Base-by-base conservation (phyloP, 2,329 filamentous ascomycete genomes). In the Alternaria infectoria region DNA sequence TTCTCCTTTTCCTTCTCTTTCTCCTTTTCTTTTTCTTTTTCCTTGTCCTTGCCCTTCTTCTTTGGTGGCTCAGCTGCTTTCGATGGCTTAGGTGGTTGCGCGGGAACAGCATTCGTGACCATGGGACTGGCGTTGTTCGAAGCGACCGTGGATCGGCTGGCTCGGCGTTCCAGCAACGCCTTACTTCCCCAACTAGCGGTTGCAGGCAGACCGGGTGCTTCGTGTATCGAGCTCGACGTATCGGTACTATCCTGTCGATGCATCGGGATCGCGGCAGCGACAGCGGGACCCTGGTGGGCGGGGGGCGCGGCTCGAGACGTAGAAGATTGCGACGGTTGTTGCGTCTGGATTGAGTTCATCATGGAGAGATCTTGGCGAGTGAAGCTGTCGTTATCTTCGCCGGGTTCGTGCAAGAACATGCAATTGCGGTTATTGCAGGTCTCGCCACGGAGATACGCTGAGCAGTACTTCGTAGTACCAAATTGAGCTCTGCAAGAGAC, bases 401-500 rank as follows among this genome's bases (percentile, higher is more conserved):
- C 96, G 43, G 96, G 92, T 81, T 99, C 96, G 76, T 99, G 96
- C 54, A 99, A 82, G 80, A 99, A 99, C 88, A 97, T 99, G 84
- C 96, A 99, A 67, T 96, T 95, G 55, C 94, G 90, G 75, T 99
- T 99, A 60, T 92, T 93, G 81, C 96, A 99, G 69, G 90, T 91
- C 80, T 99, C 96, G 70, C 96, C 93, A 61, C 96, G 91, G 17
- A 99, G 86, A 85, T 96, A 99, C 5, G 96, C 95, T 0, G 96
- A 99, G 80, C 96, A 99, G 80, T 99, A 99, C 79, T 99, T 99
- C 5, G 96, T 99, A 0, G 96, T 99, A 23, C 96, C 96, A 69
- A 90, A 90, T 77, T 91, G 89, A 12, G 89, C 89, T 70, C 89
- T 88, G 61, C 47, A 57, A 26, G 17, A 45, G 3, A 28, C 15